Conservation (phyloP, 164 flowering plant genomes). For the Piper betle region DNA sequence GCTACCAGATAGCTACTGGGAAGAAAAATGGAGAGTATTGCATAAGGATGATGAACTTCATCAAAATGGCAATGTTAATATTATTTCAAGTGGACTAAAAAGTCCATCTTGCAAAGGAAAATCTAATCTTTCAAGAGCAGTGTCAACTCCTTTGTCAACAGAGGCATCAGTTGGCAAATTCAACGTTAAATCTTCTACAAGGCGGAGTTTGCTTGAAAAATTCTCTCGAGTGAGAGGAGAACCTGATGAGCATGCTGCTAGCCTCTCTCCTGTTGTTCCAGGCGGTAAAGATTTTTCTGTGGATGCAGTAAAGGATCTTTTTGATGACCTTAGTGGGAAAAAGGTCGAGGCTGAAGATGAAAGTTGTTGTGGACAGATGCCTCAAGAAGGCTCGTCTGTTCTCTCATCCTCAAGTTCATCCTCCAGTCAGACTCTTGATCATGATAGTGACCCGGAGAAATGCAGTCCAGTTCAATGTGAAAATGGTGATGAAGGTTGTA, state of each 20-base stretch:
- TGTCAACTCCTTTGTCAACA: constrained; percentile 52
- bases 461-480: constrained; percentile 60
- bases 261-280: constrained; percentile 12
- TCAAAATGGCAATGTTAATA: constrained; percentile 15
- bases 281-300: constrained; percentile 7
- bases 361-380: constrained; percentile 22
- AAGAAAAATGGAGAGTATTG: constrained; percentile 79
- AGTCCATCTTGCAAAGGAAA: constrained; percentile 48
- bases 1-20: constrained; percentile 91
- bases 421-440: constrained; percentile 27
- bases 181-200: constrained; percentile 24
- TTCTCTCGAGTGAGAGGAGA: constrained; percentile 47
- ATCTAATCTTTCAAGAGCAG: constrained; percentile 42
- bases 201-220: constrained; percentile 71
- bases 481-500: constrained; percentile 22
- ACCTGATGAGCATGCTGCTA: constrained; percentile 31
- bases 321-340: constrained; percentile 8
- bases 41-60: constrained; percentile 55
- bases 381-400: constrained; percentile 38
- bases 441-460: constrained; percentile 44
- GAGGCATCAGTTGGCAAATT: constrained; percentile 19
- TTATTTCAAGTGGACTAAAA: constrained; percentile 20
- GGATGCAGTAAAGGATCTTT: constrained; percentile 7
- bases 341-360: constrained; percentile 18
- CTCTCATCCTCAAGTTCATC: constrained; percentile 56